Percentiles rank a stretch among this genome's conserved stretches.
These are phyloP conservation scores for Thalassiosira livingstoniorum DNA, from an alignment of 352 stramenopile genomes.

Conservation along the genomic window DNA sequence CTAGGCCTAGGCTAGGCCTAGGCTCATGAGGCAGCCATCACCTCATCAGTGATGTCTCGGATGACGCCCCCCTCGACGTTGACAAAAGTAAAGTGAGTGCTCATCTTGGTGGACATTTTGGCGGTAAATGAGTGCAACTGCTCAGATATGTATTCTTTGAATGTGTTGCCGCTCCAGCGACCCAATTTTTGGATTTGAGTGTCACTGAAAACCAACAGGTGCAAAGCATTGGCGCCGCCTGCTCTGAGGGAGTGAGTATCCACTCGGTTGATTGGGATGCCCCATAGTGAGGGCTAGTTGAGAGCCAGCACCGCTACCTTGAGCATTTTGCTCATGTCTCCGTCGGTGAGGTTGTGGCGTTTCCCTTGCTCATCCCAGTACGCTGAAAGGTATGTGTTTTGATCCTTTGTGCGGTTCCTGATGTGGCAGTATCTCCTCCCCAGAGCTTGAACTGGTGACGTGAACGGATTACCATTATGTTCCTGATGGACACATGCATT, in stretches of 20 bases:
- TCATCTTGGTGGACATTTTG: not conserved
- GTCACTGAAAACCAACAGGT: not conserved
- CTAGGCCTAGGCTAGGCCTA: no score
- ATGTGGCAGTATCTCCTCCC: not conserved
- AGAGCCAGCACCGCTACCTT: not conserved
- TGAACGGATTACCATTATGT: not conserved
- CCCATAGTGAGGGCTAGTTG: not conserved
- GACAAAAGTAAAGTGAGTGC: not conserved
- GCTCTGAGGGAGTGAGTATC: not conserved
- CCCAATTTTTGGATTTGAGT: slow-evolving; percentile 3
- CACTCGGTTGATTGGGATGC: slow-evolving; percentile 2
- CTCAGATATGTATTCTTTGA: slow-evolving; percentile 16
- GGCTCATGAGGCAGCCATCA: no score
- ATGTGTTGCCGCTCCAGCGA: slow-evolving; percentile 7
- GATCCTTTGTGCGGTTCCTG: not conserved
- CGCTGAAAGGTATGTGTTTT: not conserved
- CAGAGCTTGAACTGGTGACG: not conserved
- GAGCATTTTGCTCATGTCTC: not conserved
- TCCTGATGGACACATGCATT: slow-evolving; percentile 11
- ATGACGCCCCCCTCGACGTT: not conserved
- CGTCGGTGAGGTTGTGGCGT: not conserved
- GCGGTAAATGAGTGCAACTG: not conserved
- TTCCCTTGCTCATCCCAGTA: not conserved
- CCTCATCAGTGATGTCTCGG: not conserved
- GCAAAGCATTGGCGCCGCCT: not conserved